A percentile compares a stretch with the other conserved stretches of the same genome.
Evolutionary conservation across 805 yeast species (phyloP).

Genomic region (Dipodascopsis uninucleata): DNA sequence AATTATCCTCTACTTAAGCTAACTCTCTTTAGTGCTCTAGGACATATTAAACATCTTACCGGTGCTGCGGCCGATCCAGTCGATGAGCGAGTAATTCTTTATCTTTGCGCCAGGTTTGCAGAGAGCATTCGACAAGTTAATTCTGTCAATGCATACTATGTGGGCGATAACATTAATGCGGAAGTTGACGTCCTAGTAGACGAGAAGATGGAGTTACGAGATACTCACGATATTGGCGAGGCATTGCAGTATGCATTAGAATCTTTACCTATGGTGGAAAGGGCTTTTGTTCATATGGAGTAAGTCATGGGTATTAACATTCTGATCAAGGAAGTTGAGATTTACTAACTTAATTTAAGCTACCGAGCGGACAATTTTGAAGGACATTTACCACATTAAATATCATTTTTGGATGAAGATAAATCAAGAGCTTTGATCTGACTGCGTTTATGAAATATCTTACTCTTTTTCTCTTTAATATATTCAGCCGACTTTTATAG

Average conservation of each 20-base stretch:
- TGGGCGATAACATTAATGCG: constrained; percentile 71
- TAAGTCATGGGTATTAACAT: constrained; percentile 34
- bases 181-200: constrained; percentile 70
- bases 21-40: constrained; percentile 47
- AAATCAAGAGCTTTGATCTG: no score
- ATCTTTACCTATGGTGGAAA: constrained; percentile 69
- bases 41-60: constrained; percentile 69
- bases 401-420: no score
- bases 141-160: constrained; percentile 67
- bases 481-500: no score
- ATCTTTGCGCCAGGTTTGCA: constrained; percentile 65
- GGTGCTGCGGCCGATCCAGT: constrained; percentile 64
- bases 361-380: constrained; percentile 40
- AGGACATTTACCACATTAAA: constrained; percentile 35
- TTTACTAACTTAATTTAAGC: constrained; percentile 4
- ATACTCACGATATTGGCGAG: constrained; percentile 77
- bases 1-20: constrained; percentile 25
- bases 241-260: constrained; percentile 77
- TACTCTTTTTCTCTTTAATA: no score
- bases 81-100: constrained; percentile 64
- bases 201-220: constrained; percentile 51
- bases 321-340: not conserved
- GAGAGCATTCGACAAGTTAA: constrained; percentile 62
- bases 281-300: constrained; percentile 80
- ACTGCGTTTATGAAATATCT: no score